Evolutionary conservation across 2,329 filamentous ascomycete genomes (phyloP).

Genomic region (Grosmannia clavigera): DNA sequence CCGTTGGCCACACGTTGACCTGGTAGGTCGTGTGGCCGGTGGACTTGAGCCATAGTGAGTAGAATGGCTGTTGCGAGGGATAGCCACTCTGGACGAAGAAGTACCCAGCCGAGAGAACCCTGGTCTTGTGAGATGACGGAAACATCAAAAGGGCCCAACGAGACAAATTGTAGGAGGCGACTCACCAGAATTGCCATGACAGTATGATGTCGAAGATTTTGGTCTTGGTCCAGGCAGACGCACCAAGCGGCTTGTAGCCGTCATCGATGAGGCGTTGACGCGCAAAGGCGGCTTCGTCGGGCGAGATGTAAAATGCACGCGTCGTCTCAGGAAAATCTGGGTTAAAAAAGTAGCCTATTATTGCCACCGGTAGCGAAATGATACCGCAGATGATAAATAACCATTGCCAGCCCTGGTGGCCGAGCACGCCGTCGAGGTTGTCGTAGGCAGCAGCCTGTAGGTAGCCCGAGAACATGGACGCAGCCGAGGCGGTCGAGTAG

Average conservation of each 20-base stretch:
- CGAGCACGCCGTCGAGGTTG: slow-evolving; percentile 31
- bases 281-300: slow-evolving; percentile 2
- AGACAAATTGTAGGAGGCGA: not conserved
- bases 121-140: not conserved
- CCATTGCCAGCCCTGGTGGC: slow-evolving; percentile 18
- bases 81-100: slow-evolving; percentile 7
- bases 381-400: slow-evolving; percentile 28
- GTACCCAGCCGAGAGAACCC: slow-evolving; percentile 5
- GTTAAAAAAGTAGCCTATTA: slow-evolving; percentile 13
- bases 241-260: slow-evolving; percentile 3
- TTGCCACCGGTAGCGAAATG: slow-evolving; percentile 12
- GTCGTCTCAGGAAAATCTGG: slow-evolving; percentile 8
- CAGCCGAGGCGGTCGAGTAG: slow-evolving; percentile 44
- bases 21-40: slow-evolving; percentile 26
- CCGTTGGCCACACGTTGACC: slow-evolving; percentile 42
- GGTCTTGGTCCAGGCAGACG: not conserved
- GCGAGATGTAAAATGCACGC: slow-evolving; percentile 5
- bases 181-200: slow-evolving; percentile 5
- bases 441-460: slow-evolving; percentile 36
- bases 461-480: slow-evolving; percentile 19
- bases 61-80: slow-evolving; percentile 33
- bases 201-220: slow-evolving; percentile 1
- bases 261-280: slow-evolving; percentile 3
- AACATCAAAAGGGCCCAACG: not conserved
- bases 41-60: slow-evolving; percentile 33